Evolutionary conservation across 768 basidiomycete genomes (phyloP).

Genomic region (Collybia mongolica): DNA sequence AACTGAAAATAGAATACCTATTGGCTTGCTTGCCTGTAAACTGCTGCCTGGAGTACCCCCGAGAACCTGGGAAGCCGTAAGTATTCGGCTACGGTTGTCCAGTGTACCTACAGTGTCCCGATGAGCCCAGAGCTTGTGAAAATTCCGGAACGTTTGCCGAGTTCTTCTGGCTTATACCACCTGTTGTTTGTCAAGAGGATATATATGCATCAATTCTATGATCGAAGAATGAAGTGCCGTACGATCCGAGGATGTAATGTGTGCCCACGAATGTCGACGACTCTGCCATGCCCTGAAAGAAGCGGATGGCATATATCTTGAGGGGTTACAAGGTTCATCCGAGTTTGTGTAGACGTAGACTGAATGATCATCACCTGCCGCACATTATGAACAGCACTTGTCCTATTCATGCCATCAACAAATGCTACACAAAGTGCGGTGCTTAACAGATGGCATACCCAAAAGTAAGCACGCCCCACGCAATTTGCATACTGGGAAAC

Average conservation of each 20-base stretch:
- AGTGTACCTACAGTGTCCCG: constrained; percentile 52
- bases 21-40: constrained; percentile 45
- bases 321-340: constrained; percentile 2
- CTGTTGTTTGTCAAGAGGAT: constrained; percentile 23
- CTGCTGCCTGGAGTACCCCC: constrained; percentile 61
- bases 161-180: constrained; percentile 71
- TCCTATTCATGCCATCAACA: constrained; percentile 31
- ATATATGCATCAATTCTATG: neutral
- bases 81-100: neutral
- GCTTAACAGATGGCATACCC: constrained; percentile 35
- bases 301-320: constrained; percentile 67
- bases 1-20: neutral
- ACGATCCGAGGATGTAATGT: constrained; percentile 74
- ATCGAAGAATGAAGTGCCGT: constrained; percentile 20
- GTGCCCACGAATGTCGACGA: constrained; percentile 77
- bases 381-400: constrained; percentile 53
- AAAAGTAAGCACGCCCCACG: constrained; percentile 67
- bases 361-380: constrained; percentile 41
- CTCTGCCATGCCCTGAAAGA: constrained; percentile 72
- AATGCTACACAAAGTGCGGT: constrained; percentile 1
- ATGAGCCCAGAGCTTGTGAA: constrained; percentile 64
- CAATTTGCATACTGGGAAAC: constrained; percentile 63
- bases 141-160: constrained; percentile 70
- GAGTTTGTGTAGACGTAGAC: neutral
- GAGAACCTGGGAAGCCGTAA: constrained; percentile 46